Percentiles rank a stretch among this genome's conserved stretches.
phyloP scores from a whole-genome alignment of 176 grass and related monocot species.

The Otatea glauca region DNA sequence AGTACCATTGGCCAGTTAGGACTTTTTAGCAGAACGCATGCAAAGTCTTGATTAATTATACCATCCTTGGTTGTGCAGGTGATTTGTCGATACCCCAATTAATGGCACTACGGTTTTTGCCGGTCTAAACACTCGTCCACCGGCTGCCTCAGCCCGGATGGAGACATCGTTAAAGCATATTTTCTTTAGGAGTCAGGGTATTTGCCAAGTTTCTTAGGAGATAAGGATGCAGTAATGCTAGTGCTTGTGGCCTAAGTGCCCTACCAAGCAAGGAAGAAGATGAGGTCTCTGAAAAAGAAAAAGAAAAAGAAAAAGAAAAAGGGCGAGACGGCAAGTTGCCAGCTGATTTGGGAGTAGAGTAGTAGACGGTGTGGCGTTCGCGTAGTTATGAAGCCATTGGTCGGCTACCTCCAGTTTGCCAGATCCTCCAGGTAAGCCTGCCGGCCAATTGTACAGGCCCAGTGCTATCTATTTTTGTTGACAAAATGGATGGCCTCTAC shows the following conservation, averaged over 20 bases:
- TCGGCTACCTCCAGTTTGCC: background rate
- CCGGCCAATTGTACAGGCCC: background rate
- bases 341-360: background rate
- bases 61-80: background rate
- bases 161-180: background rate
- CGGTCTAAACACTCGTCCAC: background rate
- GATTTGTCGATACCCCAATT: background rate
- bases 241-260: background rate
- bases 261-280: background rate
- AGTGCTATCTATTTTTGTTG: background rate
- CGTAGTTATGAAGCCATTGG: background rate
- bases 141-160: background rate
- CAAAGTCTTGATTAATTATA: background rate
- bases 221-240: background rate
- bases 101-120: background rate
- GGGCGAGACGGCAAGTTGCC: background rate
- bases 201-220: background rate
- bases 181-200: background rate
- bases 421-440: background rate
- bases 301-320: too few species aligned
- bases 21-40: background rate
- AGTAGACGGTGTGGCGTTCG: background rate
- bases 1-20: background rate
- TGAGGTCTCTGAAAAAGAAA: background rate
- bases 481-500: background rate